These are phyloP conservation scores for Iris macrosiphon DNA, from an alignment of 106 monocot genomes.

Conservation along the genomic window DNA sequence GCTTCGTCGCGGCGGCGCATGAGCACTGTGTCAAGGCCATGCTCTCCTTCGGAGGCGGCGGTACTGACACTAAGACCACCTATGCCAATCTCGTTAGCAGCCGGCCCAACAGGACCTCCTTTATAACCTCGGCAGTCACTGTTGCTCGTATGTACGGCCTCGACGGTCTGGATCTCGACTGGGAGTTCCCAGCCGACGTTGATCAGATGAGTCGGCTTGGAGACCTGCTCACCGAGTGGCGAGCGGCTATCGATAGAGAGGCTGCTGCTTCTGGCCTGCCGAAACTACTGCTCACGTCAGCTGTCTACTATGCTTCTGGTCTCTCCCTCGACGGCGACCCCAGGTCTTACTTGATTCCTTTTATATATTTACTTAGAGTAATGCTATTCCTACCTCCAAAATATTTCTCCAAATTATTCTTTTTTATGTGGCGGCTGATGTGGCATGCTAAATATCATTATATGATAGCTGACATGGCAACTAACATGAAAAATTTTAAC, in stretches of 20 bases:
- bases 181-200: constrained; percentile 18
- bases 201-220: constrained; percentile 16
- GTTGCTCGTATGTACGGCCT: constrained; percentile 10
- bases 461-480: too few species aligned
- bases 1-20: constrained; percentile 15
- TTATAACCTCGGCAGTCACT: constrained; percentile 23
- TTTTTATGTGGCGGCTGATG: too few species aligned
- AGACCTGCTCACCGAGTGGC: constrained; percentile 17
- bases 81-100: background rate
- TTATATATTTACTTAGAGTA: too few species aligned
- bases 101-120: constrained; percentile 2
- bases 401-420: too few species aligned
- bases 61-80: background rate
- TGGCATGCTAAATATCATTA: too few species aligned
- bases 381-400: too few species aligned
- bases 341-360: too few species aligned
- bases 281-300: constrained; percentile 17
- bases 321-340: background rate
- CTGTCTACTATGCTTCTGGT: constrained; percentile 27
- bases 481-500: too few species aligned
- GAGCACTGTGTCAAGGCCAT: background rate
- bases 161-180: constrained; percentile 34
- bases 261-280: background rate
- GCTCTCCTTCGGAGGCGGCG: constrained; percentile 18
- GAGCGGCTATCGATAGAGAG: constrained; percentile 4